Percentiles rank a stretch among this genome's conserved stretches.
phyloP scores from a whole-genome alignment of 306 rosid species.

The Potentilla sterilis region DNA sequence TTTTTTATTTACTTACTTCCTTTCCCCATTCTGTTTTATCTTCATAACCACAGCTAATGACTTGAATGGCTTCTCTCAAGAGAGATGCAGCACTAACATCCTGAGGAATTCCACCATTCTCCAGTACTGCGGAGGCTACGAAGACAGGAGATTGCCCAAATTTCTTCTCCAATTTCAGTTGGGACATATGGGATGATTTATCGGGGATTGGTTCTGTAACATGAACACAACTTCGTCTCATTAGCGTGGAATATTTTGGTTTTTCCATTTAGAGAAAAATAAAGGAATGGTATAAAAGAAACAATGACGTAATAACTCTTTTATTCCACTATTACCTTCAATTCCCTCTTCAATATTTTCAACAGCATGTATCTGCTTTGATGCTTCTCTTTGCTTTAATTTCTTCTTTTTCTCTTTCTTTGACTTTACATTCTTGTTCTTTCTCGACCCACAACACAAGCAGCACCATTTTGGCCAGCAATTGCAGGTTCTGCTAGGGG shows the following conservation, averaged over 20 bases:
- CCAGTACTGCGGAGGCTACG: conserved; percentile 67
- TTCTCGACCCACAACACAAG: conserved; percentile 61
- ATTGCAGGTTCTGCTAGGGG: conserved; percentile 89
- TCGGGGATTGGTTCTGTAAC: conserved; percentile 49
- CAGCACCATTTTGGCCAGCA: conserved; percentile 96
- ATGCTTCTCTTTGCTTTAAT: conserved; percentile 80
- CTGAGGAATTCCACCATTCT: conserved; percentile 73
- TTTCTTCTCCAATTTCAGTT: conserved; percentile 78
- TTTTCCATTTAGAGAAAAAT: background rate
- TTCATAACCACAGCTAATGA: conserved; percentile 95
- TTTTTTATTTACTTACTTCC: conserved; percentile 50
- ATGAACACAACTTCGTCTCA: conserved; percentile 19
- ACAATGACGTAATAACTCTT: background rate
- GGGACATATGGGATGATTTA: conserved; percentile 47
- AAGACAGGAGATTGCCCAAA: conserved; percentile 95
- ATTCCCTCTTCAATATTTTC: conserved; percentile 84
- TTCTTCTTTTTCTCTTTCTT: conserved; percentile 72
- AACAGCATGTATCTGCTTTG: conserved; percentile 95
- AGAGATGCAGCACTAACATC: conserved; percentile 75
- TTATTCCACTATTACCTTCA: conserved; percentile 46
- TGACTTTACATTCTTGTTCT: conserved; percentile 54
- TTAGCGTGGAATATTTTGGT: background rate
- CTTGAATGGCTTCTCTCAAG: conserved; percentile 90
- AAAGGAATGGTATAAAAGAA: background rate
- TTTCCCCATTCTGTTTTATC: conserved; percentile 99